Conservation (phyloP, 345 rosid genomes). For the Stellera chamaejasme region DNA sequence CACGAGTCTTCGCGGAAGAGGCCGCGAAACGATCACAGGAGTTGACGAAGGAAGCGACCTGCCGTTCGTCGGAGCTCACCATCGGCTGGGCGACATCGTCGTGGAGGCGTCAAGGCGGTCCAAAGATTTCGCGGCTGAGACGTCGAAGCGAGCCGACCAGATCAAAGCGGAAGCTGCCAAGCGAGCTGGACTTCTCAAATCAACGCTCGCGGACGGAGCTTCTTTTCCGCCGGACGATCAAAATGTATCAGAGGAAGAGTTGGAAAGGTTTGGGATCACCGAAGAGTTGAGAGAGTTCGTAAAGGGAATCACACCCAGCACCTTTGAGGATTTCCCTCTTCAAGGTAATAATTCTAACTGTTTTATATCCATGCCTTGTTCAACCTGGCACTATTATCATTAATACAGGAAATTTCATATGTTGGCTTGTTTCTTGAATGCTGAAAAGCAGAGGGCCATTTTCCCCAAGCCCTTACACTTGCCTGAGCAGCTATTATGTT, state of each 20-base stretch:
- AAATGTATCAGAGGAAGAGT: constrained; percentile 24
- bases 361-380: background rate
- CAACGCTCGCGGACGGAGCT: constrained; percentile 27
- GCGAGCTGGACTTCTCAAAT: constrained; percentile 47
- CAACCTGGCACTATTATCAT: no score
- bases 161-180: constrained; percentile 40
- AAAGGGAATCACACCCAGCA: constrained; percentile 34
- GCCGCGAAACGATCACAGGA: constrained; percentile 49
- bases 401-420: no score
- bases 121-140: constrained; percentile 44
- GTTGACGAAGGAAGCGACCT: constrained; percentile 33
- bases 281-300: constrained; percentile 57
- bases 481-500: no score
- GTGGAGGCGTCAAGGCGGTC: constrained; percentile 39
- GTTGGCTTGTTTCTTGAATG: no score
- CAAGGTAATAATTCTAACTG: constrained; percentile 21
- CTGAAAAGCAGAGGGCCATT: no score
- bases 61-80: constrained; percentile 35
- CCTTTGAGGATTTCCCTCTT: constrained; percentile 51
- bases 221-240: constrained; percentile 15
- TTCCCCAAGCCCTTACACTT: no score
- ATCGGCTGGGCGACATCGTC: constrained; percentile 32
- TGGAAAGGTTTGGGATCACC: constrained; percentile 35
- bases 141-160: constrained; percentile 45
- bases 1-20: constrained; percentile 45